phyloP scores from a whole-genome alignment of 441 rosid species.

The Croton laevigatus region DNA sequence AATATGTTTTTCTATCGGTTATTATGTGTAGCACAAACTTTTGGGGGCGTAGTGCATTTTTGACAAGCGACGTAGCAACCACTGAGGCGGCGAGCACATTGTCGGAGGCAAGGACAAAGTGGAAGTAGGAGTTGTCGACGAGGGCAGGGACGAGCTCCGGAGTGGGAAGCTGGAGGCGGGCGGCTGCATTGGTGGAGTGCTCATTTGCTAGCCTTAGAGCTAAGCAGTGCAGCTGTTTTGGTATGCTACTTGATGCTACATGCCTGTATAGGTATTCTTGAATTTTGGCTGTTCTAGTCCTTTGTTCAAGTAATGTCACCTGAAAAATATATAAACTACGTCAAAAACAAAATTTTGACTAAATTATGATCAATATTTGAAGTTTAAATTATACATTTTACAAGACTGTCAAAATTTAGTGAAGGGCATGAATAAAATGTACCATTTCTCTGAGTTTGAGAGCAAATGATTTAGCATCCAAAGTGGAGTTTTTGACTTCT shows the following conservation, averaged over 20 bases:
- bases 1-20: slow-evolving; percentile 87
- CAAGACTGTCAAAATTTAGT: background rate
- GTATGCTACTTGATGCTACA: slow-evolving; percentile 97
- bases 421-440: slow-evolving; percentile 1
- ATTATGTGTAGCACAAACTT: slow-evolving; percentile 80
- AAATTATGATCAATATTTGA: no score
- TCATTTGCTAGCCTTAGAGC: slow-evolving; percentile 80
- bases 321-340: slow-evolving; percentile 21
- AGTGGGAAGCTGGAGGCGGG: slow-evolving; percentile 86
- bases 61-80: slow-evolving; percentile 71
- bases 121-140: slow-evolving; percentile 75
- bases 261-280: slow-evolving; percentile 90
- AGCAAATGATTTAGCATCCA: slow-evolving; percentile 78
- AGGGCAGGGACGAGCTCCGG: slow-evolving; percentile 86
- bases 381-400: no score
- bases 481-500: slow-evolving; percentile 50
- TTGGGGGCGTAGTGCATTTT: slow-evolving; percentile 59
- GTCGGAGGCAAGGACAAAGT: slow-evolving; percentile 86
- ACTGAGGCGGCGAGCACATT: slow-evolving; percentile 90
- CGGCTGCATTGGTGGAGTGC: slow-evolving; percentile 89
- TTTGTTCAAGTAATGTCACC: slow-evolving; percentile 77
- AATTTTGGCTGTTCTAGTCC: slow-evolving; percentile 92
- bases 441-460: slow-evolving; percentile 91
- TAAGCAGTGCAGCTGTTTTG: slow-evolving; percentile 90
- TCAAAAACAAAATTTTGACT: no score